Conservation (phyloP, 129 eudicot species). For the Chrysanthemum makinoi region DNA sequence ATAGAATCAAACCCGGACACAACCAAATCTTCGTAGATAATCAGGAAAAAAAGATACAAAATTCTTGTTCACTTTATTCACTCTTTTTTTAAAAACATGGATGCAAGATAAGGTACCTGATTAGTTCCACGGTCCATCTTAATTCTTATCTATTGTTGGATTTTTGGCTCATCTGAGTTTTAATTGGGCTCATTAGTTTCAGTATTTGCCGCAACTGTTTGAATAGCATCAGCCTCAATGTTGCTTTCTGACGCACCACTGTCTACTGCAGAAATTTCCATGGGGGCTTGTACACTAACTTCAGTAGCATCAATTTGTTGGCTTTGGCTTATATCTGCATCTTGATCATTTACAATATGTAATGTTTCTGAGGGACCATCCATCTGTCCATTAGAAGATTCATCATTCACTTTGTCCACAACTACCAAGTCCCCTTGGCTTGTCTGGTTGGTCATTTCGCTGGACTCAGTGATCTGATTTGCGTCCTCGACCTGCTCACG, state of each 20-base stretch:
- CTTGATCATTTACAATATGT: slow-evolving; percentile 11
- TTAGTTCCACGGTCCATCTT: no score
- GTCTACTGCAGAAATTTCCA: background rate
- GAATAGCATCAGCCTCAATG: slow-evolving; percentile 11
- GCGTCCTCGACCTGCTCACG: slow-evolving; percentile 21
- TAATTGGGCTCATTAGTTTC: slow-evolving; percentile 18
- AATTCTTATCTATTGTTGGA: no score
- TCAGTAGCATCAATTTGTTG: slow-evolving; percentile 11
- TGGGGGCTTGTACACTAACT: background rate
- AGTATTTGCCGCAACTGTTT: slow-evolving; percentile 5
- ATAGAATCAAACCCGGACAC: no score
- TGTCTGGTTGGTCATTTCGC: no score
- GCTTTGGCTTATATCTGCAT: slow-evolving; percentile 1
- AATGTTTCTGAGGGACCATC: background rate
- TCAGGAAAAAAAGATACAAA: no score
- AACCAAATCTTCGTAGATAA: no score
- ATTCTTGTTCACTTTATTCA: no score
- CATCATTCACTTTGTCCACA: background rate
- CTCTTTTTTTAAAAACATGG: no score
- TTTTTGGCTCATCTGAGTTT: no score
- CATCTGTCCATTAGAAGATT: slow-evolving; percentile 1
- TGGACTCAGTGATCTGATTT: slow-evolving; percentile 21
- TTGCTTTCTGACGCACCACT: slow-evolving; percentile 20
- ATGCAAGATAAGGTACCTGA: no score
- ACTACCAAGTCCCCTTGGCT: no score